Conservation (phyloP, 176 grass and related monocot genomes). For the barley (Hordeum vulgare) region MorexV3_pseudomolecules_assembly NC_058520.1:571935090-571935589, state of each 20-base stretch:
- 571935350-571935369: neutral
- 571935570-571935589: too few species aligned
- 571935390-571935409: neutral
- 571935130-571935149: conserved; percentile 83
- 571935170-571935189: conserved; percentile 66
- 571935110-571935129: conserved; percentile 36
- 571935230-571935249: neutral
- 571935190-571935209: conserved; percentile 47
- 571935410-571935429: neutral
- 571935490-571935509: neutral
- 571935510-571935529: neutral
- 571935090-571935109: neutral
- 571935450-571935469: neutral
- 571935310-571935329: neutral
- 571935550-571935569: neutral
- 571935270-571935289: neutral
- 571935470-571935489: neutral
- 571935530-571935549: neutral
- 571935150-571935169: conserved; percentile 72
- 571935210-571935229: conserved; percentile 11
- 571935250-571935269: neutral
- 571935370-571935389: neutral
- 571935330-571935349: conserved; percentile 7
- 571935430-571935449: neutral
- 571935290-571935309: neutral